Evolutionary conservation across 2,329 filamentous ascomycete species (phyloP), one percentile per base, ranked within the genome.

Genomic region (Fusarium dimerum): DNA sequence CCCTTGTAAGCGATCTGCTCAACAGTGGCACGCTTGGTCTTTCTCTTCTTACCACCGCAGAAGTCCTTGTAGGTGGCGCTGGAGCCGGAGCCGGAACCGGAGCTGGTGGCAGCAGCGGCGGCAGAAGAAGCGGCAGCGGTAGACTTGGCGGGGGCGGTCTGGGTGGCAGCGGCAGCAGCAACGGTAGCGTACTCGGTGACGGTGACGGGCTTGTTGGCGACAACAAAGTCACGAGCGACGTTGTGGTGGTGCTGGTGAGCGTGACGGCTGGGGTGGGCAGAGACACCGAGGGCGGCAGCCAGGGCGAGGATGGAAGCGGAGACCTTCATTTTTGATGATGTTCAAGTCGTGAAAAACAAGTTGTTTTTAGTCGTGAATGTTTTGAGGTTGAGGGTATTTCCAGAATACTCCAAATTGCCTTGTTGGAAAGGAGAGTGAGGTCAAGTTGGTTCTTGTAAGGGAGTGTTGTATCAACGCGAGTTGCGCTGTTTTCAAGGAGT

Each of bases 1-100:
- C 79, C 79, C 5, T 59, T 63, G 68, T 77, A 77, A 50, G 69
- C 68, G 57, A 82, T 78, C 57, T 82, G 63, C 50, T 68, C 71
- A 39, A 61, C 15, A 50, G 78, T 77, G 59, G 80, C 72, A 59
- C 78, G 75, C 75, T 82, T 79, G 54, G 51, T 52, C 55, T 54
- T 55, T 26, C 20, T 26, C 20, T 26, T 26, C 54, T 68, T 61
- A 62, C 71, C 69, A 56, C 52, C 55, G 64, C 72, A 75, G 68
- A 75, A 75, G 15, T 62, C 51, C 51, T 65, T 63, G 52, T 61
- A 66, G 32, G 57, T 59, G 47, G 60, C 40, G 52, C 56, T 45
- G 47, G 56, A 45, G 44, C 17, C 54, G 43, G 54, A 50, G 30
- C 43, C 38, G 17, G 53, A 55, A 54, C 41, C 52, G 45, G 30